Base-by-base conservation (phyloP, 2,329 filamentous ascomycete species). In the Sclerotinia sclerotiorum region DNA sequence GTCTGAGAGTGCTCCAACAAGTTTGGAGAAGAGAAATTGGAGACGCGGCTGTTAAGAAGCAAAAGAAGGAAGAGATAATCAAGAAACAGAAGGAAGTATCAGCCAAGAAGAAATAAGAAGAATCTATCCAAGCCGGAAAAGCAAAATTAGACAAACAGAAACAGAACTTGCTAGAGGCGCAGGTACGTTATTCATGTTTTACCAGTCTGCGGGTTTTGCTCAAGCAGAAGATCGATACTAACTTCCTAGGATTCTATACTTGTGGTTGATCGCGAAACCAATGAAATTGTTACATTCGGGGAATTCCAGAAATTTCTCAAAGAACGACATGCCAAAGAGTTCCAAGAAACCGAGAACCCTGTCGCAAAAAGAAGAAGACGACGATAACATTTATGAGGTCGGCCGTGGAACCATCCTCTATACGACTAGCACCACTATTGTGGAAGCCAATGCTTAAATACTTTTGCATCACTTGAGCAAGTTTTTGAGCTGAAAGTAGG, bases 271-370 rank as follows among this genome's bases (percentile, higher is more conserved):
- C 27, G 46, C 13, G 60, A 63, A 13, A 39, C 48, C 8, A 24
- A 63, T 24, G 46, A 63, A 39, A 39, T 51, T 10, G 29, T 51
- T n/a, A 63, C 21, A 39, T 63, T 39, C 7, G 29, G 29, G 10
- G 27, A 27, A 19, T 63, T 35, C 21, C 46, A 63, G 27, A 29
- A 51, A 24, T 21, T 63, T 21, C 60, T 63, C 7, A 63, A 52
- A 17, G 21, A 39, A 35, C 27, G 46, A 11, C 19, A 24, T 27
- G 13, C n/a, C 13, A 24, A 48, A 6, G 42, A 48, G 21, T 32
- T 48, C 2, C 13, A 42, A 29, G 8, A 27, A 35, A 17, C 3
- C 1, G 42, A 11, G 3, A n/a, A 61, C 10, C 42, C 42, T 32
- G 24, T 15, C 3, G 2, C 21, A 35, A n/a, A 55, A 17, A 35